Conservation (phyloP, 2,329 filamentous ascomycete species). For the Nigrospora sphaerica region DNA sequence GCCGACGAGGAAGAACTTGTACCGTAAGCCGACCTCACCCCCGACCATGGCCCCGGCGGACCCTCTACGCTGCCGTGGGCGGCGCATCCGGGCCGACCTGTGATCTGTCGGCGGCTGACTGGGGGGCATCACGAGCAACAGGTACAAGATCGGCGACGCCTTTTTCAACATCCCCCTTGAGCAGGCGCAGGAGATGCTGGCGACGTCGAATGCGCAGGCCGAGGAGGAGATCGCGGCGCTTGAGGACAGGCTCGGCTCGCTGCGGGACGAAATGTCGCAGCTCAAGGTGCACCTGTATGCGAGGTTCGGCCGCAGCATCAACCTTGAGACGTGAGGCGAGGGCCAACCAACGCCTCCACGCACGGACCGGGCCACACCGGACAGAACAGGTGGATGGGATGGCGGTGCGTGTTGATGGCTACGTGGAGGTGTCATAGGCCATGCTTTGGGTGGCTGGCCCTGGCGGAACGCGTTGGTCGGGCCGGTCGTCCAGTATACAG, state of each 20-base stretch:
- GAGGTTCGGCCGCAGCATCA: constrained; percentile 93
- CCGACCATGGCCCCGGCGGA: too few species aligned
- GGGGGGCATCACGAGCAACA: constrained; percentile 25
- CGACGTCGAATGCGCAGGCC: constrained; percentile 61
- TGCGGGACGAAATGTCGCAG: constrained; percentile 81
- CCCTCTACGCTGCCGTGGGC: too few species aligned
- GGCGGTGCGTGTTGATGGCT: too few species aligned
- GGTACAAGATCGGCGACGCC: constrained; percentile 94
- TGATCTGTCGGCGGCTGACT: too few species aligned
- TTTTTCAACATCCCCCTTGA: constrained; percentile 82
- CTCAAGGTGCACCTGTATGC: constrained; percentile 92
- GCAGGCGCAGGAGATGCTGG: constrained; percentile 81
- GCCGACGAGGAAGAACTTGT: constrained; percentile 92
- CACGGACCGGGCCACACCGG: too few species aligned
- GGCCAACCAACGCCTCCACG: too few species aligned
- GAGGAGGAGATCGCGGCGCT: constrained; percentile 69
- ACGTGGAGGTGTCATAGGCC: too few species aligned
- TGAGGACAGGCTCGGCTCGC: constrained; percentile 66
- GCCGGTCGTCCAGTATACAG: too few species aligned
- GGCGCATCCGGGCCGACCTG: too few species aligned
- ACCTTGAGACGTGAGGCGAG: constrained; percentile 69
- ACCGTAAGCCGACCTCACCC: constrained; percentile 48
- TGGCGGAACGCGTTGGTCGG: too few species aligned
- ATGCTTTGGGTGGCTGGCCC: too few species aligned
- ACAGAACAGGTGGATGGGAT: too few species aligned